Percentiles rank a stretch among this genome's conserved stretches.
Conservation (phyloP, 139 green algal genomes). For the Klebsormidium nitens region DNA sequence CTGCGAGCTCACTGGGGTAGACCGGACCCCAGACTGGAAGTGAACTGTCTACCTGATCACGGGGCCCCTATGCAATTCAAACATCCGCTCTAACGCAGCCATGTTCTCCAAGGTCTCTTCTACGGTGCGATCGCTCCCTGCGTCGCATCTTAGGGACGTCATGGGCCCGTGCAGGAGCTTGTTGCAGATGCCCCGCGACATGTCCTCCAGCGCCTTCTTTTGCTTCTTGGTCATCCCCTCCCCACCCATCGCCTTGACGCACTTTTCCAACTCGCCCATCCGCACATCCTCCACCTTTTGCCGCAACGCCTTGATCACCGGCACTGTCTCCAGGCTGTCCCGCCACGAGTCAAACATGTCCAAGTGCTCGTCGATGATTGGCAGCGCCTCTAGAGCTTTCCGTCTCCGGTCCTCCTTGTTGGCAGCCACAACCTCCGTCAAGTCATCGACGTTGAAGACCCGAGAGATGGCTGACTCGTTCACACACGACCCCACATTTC, state of each 20-base stretch:
- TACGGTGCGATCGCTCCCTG: slow-evolving; percentile 74
- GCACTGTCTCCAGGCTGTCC: slow-evolving; percentile 95
- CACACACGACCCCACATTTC: slow-evolving; percentile 87
- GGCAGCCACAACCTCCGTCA: slow-evolving; percentile 93
- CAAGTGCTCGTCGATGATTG: slow-evolving; percentile 55
- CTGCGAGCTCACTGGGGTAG: too few relatives aligned
- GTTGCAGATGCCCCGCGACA: slow-evolving; percentile 92
- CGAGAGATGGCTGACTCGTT: slow-evolving; percentile 55
- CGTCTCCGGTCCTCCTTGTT: slow-evolving; percentile 85
- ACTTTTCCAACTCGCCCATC: slow-evolving; percentile 86
- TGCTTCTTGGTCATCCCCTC: slow-evolving; percentile 92
- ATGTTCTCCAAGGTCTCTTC: slow-evolving; percentile 94
- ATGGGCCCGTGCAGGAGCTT: slow-evolving; percentile 99
- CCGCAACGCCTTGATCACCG: slow-evolving; percentile 95
- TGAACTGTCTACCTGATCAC: too few relatives aligned
- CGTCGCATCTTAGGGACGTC: slow-evolving; percentile 89
- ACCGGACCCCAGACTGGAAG: too few relatives aligned
- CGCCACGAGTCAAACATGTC: slow-evolving; percentile 92
- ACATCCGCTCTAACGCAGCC: slow-evolving; percentile 98
- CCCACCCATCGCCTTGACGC: slow-evolving; percentile 77
- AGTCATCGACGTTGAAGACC: slow-evolving; percentile 99
- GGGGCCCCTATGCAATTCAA: too few relatives aligned
- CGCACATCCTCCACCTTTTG: slow-evolving; percentile 89
- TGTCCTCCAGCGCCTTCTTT: slow-evolving; percentile 88
- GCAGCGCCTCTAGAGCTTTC: slow-evolving; percentile 65